Percentiles rank a stretch among this genome's conserved stretches.
Conservation (phyloP, 2,329 filamentous ascomycete genomes). For the Balansia obtecta region DNA sequence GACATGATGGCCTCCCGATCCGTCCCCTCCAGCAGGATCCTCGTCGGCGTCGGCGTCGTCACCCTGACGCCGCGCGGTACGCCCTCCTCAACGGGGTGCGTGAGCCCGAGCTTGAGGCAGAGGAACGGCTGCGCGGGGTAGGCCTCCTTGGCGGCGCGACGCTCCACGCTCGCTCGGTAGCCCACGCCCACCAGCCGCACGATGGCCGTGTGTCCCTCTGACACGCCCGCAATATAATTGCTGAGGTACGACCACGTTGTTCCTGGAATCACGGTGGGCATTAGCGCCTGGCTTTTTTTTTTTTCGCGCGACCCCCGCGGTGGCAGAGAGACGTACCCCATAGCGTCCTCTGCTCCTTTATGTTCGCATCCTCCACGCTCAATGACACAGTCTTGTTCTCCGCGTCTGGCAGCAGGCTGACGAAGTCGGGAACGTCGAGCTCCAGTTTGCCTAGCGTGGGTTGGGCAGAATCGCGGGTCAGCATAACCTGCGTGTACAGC, state of each 20-base stretch:
- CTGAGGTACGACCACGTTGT: conserved; percentile 83
- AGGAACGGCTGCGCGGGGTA: conserved; percentile 82
- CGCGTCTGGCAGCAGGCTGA: conserved; percentile 58
- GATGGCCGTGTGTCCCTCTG: conserved; percentile 90
- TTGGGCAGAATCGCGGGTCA: too few relatives aligned
- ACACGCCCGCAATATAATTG: conserved; percentile 86
- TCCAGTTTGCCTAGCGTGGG: conserved; percentile 51
- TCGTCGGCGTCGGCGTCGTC: conserved; percentile 79
- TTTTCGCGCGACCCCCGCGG: too few relatives aligned
- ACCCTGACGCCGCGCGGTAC: conserved; percentile 76
- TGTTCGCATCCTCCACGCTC: conserved; percentile 53
- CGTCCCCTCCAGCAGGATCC: conserved; percentile 78
- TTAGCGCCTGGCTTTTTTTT: too few relatives aligned
- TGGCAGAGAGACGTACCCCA: conserved; percentile 59
- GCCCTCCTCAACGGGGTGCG: conserved; percentile 83
- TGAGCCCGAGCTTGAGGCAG: conserved; percentile 89
- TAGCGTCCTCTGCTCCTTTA: conserved; percentile 79
- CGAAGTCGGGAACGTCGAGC: conserved; percentile 66
- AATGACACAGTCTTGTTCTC: conserved; percentile 52
- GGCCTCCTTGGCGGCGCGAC: conserved; percentile 58
- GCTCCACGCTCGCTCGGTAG: conserved; percentile 80
- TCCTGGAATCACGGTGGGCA: too few relatives aligned
- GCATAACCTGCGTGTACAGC: background rate
- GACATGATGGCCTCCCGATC: conserved; percentile 80
- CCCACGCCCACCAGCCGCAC: conserved; percentile 89